Evolutionary conservation across 2,329 filamentous ascomycete genomes (phyloP), one percentile per base, ranked within the genome.

Genomic region (Neofusicoccum cordaticola): DNA sequence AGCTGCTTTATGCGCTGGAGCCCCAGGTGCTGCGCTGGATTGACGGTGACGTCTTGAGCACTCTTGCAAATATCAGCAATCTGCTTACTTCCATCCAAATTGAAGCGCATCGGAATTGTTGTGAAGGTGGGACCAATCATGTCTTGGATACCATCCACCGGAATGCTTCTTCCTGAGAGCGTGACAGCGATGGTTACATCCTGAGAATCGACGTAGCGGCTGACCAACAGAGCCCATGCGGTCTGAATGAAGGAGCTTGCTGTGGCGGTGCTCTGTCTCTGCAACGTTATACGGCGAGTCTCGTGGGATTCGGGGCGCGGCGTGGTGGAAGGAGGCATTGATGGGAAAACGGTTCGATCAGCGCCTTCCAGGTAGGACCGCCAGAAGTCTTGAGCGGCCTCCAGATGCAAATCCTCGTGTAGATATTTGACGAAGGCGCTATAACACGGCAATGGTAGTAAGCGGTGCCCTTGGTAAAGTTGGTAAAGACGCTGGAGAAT

Each of bases 61-160:
- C 17, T 12, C 7, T 47, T 31, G 34, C 74, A 51, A 12, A 75
- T 61, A 2, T 73, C 65, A 2, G 68, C 61, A 2, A 78, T 71
- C 4, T 70, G 72, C 7, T 67, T 63, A 11, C 60, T 52, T 1
- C 67, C 67, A 52, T 73, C 66, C 45, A 79, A 64, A 3, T 69
- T 71, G 8, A 79, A 68, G 9, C 77, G 70, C 0, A 75, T 73
- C 0, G 78, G 78, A 2, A 79, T 71, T 0, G 78, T 80, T 2
- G 78, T 76, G 58, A 79, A 71, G 2, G 73, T 72, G 12, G 77
- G 77, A 12, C 77, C 78, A 44, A 73, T 72, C 3, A 77, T 72
- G 1, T 75, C 71, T 2, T 71, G 73, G 15, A 77, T 70, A 2
- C 75, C 75, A 3, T 66, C 39, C 0, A 79, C 68, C 6, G 74